Evolutionary conservation across 441 rosid genomes (phyloP).

Genomic region (Gossypium schwendimanii): DNA sequence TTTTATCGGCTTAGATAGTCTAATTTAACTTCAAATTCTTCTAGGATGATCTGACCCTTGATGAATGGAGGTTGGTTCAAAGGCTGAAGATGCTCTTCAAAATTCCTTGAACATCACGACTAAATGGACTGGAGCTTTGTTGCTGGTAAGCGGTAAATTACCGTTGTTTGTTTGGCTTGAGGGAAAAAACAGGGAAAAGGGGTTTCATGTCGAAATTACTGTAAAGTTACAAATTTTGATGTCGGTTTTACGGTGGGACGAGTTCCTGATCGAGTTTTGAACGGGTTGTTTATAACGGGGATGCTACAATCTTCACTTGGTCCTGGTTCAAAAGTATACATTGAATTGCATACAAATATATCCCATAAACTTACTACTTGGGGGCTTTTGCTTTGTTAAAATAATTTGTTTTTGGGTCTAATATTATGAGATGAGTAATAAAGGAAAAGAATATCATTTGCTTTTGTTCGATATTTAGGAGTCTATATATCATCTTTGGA

Average conservation of each 20-base stretch:
- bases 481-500: too few relatives aligned
- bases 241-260: background rate
- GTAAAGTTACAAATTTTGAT: background rate
- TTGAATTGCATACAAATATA: background rate
- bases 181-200: background rate
- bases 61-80: conserved; percentile 5
- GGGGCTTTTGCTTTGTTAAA: background rate
- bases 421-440: background rate
- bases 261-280: background rate
- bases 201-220: background rate
- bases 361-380: background rate
- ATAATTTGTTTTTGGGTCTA: background rate
- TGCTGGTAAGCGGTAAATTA: background rate
- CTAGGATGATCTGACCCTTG: conserved; percentile 5
- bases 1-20: background rate
- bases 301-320: background rate
- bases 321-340: background rate
- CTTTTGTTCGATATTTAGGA: background rate
- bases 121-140: background rate
- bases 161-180: background rate
- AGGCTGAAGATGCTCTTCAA: background rate
- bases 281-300: background rate
- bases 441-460: background rate
- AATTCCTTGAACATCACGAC: background rate
- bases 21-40: background rate